These are phyloP conservation scores for Trametes coccinea DNA, from an alignment of 768 basidiomycete genomes.

Conservation along the genomic window DNA sequence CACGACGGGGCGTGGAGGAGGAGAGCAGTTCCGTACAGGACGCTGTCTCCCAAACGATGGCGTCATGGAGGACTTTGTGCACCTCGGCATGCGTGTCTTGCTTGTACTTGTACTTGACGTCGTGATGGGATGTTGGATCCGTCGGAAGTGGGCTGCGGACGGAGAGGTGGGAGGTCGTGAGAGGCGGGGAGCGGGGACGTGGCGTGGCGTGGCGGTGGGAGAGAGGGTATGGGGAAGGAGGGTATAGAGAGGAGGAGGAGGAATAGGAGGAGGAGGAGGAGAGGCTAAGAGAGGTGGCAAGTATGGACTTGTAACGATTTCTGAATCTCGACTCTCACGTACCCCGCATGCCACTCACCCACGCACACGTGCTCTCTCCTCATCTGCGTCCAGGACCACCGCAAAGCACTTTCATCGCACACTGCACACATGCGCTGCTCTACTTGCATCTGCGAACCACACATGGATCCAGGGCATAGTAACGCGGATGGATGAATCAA, in stretches of 20 bases:
- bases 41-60: slow-evolving; percentile 21
- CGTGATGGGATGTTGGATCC: not conserved
- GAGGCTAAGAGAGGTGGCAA: too few relatives aligned
- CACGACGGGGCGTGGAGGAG: not conserved
- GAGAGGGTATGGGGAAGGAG: not conserved
- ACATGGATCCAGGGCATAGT: too few relatives aligned
- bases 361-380: too few relatives aligned
- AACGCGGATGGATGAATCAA: too few relatives aligned
- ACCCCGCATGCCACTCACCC: not conserved
- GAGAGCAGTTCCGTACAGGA: slow-evolving; percentile 11
- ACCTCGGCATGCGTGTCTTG: slow-evolving; percentile 12
- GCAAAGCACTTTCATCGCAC: too few relatives aligned
- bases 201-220: not conserved
- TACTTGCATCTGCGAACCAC: too few relatives aligned
- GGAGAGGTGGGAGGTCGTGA: not conserved
- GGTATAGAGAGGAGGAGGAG: not conserved
- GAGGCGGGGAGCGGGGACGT: not conserved
- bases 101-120: not conserved
- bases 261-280: too few relatives aligned
- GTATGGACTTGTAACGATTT: too few relatives aligned
- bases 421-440: too few relatives aligned
- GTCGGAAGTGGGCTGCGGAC: not conserved
- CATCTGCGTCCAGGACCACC: too few relatives aligned
- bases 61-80: slow-evolving; percentile 18
- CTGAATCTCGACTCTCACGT: too few relatives aligned